phyloP scores from a whole-genome alignment of 1,284 basidiomycete genomes.

The Rhodotorula sp. region DNA sequence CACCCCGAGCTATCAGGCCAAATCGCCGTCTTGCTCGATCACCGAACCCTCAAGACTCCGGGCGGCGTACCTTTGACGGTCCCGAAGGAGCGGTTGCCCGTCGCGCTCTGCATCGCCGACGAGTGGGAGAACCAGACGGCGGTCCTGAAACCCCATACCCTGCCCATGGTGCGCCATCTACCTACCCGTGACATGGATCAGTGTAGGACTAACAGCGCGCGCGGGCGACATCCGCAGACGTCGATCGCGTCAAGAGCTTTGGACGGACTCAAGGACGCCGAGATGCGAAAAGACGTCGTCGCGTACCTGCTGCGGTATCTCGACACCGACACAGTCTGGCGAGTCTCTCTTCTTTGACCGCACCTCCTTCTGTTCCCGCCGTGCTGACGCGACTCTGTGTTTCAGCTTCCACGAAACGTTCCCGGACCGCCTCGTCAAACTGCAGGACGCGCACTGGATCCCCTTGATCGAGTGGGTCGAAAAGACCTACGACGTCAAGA shows the following conservation, averaged over 20 bases:
- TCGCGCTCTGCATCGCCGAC: constrained; percentile 78
- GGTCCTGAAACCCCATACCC: constrained; percentile 80
- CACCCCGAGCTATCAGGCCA: constrained; percentile 49
- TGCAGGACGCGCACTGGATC: constrained; percentile 87
- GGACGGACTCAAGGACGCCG: constrained; percentile 66
- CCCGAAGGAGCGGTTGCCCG: constrained; percentile 63
- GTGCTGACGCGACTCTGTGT: neutral
- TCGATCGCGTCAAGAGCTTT: constrained; percentile 84
- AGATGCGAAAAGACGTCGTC: constrained; percentile 64
- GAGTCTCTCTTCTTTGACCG: constrained; percentile 37
- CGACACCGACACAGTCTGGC: constrained; percentile 96
- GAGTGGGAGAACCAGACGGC: constrained; percentile 95
- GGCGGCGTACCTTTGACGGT: constrained; percentile 70
- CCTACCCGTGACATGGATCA: neutral
- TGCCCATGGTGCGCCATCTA: constrained; percentile 71
- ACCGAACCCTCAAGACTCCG: constrained; percentile 82
- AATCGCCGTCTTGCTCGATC: constrained; percentile 74
- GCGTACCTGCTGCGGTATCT: constrained; percentile 78
- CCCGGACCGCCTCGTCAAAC: constrained; percentile 68
- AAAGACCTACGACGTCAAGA: constrained; percentile 63
- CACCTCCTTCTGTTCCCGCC: neutral
- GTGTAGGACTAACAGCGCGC: neutral
- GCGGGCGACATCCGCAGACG: constrained; percentile 60
- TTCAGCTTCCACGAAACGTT: constrained; percentile 76
- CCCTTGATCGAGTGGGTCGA: constrained; percentile 79